Base-by-base conservation (phyloP, 768 basidiomycete species). In the Albatrellus ellisii region DNA sequence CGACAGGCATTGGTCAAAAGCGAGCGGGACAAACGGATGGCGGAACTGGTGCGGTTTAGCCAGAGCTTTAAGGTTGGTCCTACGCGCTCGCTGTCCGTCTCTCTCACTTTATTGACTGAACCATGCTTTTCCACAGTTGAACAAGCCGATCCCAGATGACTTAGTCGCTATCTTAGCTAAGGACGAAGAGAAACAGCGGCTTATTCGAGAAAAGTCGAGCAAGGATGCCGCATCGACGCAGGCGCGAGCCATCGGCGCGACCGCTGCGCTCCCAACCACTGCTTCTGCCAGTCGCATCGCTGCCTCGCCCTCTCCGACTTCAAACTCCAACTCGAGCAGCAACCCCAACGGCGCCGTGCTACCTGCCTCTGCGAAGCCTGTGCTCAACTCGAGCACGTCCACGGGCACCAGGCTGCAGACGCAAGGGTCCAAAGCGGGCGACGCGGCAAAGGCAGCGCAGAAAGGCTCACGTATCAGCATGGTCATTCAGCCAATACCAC, bases 91-190 rank as follows among this genome's bases (percentile, higher is more conserved):
- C 7, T 21, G 36, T 4, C 31, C 28, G 32, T 24, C n/a, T 41
- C 17, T 25, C n/a, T 28, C 22, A 27, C 17, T 36, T 26, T 15
- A 34, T 37, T 35, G 27, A 32, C n/a, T n/a, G n/a, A n/a, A 6
- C 7, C 18, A 29, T 15, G 27, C 10, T 26, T 26, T 14, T 46
- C 22, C 44, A 7, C 50, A 92, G 88, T 74, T 94, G 38, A 94
- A 92, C 58, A 84, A 90, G 57, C 89, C 88, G 14, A 91, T 98
- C 49, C 92, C 94, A 11, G 86, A 89, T 22, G 94, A 98, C 56
- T 73, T 98, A 39, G 82, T 97, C 14, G 73, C 84, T 3, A 91
- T 97, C 54, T 65, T 97, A 18, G 82, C 94, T 31, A 97, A 95
- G 63, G 88, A 94, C 54, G 87, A 88, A 59, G 82, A 83, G 40